A percentile compares a stretch with the other conserved stretches of the same genome.
Conservation (phyloP, 139 green algal species). For the Astrephomene gubernaculifera region DNA sequence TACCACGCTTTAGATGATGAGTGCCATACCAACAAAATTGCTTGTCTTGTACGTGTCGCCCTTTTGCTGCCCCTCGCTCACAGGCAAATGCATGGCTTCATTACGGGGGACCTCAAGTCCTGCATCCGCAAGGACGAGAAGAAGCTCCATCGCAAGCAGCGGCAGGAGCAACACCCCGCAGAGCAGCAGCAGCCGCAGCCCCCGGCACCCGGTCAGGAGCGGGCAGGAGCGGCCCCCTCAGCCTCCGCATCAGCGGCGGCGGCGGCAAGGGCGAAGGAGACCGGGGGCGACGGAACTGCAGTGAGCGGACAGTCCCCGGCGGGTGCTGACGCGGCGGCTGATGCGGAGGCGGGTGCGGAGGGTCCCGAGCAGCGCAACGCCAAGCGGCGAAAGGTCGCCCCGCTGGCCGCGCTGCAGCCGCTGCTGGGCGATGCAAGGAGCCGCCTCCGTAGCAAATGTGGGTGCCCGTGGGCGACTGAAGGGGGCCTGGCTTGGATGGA, state of each 20-base stretch:
- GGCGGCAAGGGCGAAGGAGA: no score
- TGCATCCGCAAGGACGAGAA: not conserved
- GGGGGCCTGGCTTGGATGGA: no score
- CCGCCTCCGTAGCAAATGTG: slow-evolving; percentile 22
- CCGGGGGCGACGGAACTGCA: no score
- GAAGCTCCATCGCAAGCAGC: not conserved
- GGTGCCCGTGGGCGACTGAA: no score
- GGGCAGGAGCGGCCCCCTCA: not conserved
- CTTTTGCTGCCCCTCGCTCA: not conserved
- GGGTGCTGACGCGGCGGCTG: not conserved
- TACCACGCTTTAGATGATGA: no score
- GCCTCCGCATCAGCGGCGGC: no score
- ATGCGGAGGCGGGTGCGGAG: not conserved
- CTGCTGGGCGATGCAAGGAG: not conserved
- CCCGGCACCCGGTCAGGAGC: not conserved
- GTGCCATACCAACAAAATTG: no score
- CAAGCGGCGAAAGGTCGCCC: not conserved
- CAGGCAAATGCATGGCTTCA: slow-evolving; percentile 27
- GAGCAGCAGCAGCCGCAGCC: not conserved
- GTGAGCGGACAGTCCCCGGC: not conserved
- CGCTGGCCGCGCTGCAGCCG: not conserved
- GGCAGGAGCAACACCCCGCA: not conserved
- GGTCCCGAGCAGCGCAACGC: not conserved
- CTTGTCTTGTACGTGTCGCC: no score
- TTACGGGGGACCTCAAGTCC: not conserved